Base-by-base conservation (phyloP, 2,329 filamentous ascomycete species). In the Metarhizium guizhouense region DNA sequence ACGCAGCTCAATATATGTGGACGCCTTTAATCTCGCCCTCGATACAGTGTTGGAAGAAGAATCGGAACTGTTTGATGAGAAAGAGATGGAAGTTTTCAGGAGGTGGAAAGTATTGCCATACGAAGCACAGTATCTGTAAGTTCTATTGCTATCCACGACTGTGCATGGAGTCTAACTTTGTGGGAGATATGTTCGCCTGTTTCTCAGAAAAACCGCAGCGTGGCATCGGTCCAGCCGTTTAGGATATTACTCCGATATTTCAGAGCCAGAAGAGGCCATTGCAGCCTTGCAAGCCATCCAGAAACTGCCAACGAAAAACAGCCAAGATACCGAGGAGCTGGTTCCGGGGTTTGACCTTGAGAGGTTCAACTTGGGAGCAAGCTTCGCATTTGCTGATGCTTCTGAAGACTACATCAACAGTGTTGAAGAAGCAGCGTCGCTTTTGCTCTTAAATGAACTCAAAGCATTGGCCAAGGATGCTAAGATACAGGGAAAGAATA, bases 1-100 rank as follows among this genome's bases (percentile, higher is more conserved):
- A 0, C 85, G 84, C 67, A 95, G 86, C 65, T 97, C 92, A 1
- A 90, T 99, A 55, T 99, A 99, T 64, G 90, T 96, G 18, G 94
- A 99, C 72, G 94, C 94, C 0, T 99, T 99, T 76, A 96, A 96
- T 65, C 76, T 97, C 14, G 90, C 93, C 2, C 74, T 99, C 51
- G 86, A 93, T 57, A 96, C 90, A 0, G 94, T 99, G 3, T 73
- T 97, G 13, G 85, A 90, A 51, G 90, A 97, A 56, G 94, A 99
- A 70, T 80, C 82, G 0, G 90, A 96, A 70, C 74, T 99, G 0
- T 99, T 97, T 67, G 82, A 94, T 63, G 81, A 84, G 56, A 85
- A 83, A 18, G 94, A 99, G 70, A 81, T 79, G 64, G 76, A 80
- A 14, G 79, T 97, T 0, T 97, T 99, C 67, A 72, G 76, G 3